Percentiles rank a stretch among this genome's conserved stretches.
These are phyloP conservation scores for Zygnema circumcarinatum DNA, from an alignment of 139 green algal genomes.

Conservation along the genomic window DNA sequence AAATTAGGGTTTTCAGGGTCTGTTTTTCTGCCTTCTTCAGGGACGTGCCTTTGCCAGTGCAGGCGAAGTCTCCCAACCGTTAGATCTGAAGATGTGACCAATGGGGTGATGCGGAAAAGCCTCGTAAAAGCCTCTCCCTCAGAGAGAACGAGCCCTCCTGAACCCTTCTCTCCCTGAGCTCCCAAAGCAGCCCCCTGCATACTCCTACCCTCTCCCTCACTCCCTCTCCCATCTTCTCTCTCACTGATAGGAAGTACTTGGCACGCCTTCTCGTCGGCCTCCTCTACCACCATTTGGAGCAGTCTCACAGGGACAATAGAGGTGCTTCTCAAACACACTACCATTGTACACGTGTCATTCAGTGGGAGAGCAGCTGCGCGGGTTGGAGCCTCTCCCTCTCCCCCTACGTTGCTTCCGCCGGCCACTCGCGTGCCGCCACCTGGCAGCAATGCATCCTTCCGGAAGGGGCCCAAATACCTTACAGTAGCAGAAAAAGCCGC, in stretches of 20 bases:
- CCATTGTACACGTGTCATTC: slow-evolving; percentile 7
- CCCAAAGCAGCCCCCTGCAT: slow-evolving; percentile 4
- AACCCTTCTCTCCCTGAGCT: neutral
- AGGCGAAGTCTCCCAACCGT: neutral
- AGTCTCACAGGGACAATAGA: slow-evolving; percentile 15
- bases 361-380: slow-evolving; percentile 12
- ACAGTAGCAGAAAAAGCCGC: neutral
- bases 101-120: slow-evolving; percentile 21
- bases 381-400: neutral
- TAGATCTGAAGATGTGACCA: neutral
- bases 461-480: slow-evolving; percentile 17
- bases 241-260: neutral
- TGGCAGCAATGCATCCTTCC: slow-evolving; percentile 42
- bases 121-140: slow-evolving; percentile 32
- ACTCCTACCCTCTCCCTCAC: neutral
- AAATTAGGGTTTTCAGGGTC: neutral
- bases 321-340: neutral
- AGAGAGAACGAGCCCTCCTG: slow-evolving; percentile 6
- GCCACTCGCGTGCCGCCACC: neutral
- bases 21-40: neutral
- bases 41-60: slow-evolving; percentile 7
- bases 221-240: neutral
- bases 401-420: neutral
- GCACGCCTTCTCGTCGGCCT: slow-evolving; percentile 8
- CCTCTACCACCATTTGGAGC: slow-evolving; percentile 8